Evolutionary conservation across 108 stramenopile species (phyloP).

Genomic region (Bacterosira constricta): DNA sequence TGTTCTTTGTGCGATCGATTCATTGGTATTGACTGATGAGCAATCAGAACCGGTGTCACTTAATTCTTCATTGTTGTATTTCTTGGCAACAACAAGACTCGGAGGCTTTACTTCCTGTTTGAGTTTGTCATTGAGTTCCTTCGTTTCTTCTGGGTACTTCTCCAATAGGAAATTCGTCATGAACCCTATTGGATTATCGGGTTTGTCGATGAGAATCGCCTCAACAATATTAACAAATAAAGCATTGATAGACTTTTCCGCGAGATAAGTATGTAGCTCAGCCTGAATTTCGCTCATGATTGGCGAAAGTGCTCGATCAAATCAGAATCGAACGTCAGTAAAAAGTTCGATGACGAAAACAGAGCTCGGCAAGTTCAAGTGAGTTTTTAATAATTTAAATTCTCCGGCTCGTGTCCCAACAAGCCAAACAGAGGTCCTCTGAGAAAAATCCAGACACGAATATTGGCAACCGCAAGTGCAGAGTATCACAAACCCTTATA

Average conservation of each 20-base stretch:
- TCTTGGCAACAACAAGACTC: conserved; percentile 14
- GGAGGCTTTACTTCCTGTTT: background rate
- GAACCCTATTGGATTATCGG: conserved; percentile 79
- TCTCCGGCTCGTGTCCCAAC: too few relatives aligned
- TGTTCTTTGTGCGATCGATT: background rate
- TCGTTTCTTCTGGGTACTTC: conserved; percentile 73
- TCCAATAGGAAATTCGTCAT: conserved; percentile 53
- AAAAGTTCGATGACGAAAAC: too few relatives aligned
- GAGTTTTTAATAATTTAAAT: too few relatives aligned
- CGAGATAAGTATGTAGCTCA: conserved; percentile 60
- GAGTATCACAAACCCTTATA: too few relatives aligned
- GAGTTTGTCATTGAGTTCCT: background rate
- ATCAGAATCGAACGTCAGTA: too few relatives aligned
- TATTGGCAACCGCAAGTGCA: too few relatives aligned
- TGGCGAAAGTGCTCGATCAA: too few relatives aligned
- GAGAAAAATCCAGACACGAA: too few relatives aligned
- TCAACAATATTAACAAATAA: conserved; percentile 73
- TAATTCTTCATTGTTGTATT: background rate
- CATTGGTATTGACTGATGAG: conserved; percentile 5
- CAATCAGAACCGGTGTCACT: conserved; percentile 26
- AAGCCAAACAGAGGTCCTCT: too few relatives aligned
- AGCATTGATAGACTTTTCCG: conserved; percentile 73
- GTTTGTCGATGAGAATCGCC: conserved; percentile 75
- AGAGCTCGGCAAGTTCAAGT: too few relatives aligned
- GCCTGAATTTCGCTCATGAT: conserved; percentile 35